Evolutionary conservation across 495 filamentous ascomycete genomes (phyloP), one percentile per base, ranked within the genome.

Genomic region (Aspergillus campestris): DNA sequence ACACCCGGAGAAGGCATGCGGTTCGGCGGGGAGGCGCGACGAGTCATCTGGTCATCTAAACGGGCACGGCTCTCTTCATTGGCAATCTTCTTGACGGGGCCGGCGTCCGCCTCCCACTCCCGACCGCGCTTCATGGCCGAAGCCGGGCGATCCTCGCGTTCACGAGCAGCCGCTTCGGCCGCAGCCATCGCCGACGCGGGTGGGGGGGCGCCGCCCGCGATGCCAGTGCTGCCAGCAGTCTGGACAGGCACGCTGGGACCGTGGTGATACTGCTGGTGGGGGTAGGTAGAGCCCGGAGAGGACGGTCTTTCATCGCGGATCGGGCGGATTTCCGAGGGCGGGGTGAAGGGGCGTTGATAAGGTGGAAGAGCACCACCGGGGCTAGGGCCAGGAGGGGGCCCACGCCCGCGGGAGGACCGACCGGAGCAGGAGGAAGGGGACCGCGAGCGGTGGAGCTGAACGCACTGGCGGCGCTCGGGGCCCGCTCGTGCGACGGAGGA

Each of bases 1-100:
- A 85, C 76, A 40, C 80, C 80, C 47, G 87, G 85, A 14, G 88
- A 76, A 30, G 72, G 62, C 50, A 71, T 56, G 50, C 72, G 66
- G 29, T 71, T 72, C 31, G 78, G 74, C 9, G 82, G 79, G 31
- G 80, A 91, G 5, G 78, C 77, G 31, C 90, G 83, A 44, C 87
- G 88, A 54, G 81, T 77, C 40, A 80, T 77, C 53, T 85, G 78
- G 57, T 96, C 89, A 24, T 94, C 89, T 57, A 95, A 74, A 42
- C 87, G 83, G 36, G 85, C 84, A 38, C 90, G 83, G 44, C 71
- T 84, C 59, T 98, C 92, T 6, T 96, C 90, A 27, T 79, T 94
- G 5, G 88, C 81, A 35, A 82, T 81, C 70, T 95, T 95, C 66
- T 96, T 95, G 36, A 61, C 64, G 12, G 79, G 68, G 1, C 75